Evolutionary conservation across 1,284 basidiomycete genomes (phyloP).

Genomic region (Trichosporon sp.): DNA sequence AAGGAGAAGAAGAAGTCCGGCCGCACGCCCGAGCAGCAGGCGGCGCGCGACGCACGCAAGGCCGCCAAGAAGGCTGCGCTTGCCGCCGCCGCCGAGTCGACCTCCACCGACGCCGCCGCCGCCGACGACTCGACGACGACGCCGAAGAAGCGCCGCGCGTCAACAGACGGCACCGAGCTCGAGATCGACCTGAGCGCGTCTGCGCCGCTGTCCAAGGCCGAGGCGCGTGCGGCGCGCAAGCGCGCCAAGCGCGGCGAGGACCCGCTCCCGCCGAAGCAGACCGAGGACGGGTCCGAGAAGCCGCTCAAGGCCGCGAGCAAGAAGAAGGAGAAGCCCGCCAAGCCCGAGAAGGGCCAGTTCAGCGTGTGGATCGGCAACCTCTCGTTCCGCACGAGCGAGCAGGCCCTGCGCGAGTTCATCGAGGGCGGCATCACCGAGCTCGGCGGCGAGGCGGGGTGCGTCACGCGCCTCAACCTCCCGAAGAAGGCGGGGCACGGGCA

Average conservation of each 20-base stretch:
- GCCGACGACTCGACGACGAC: conserved; percentile 14
- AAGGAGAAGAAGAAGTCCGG: conserved; percentile 50
- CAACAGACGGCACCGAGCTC: conserved; percentile 32
- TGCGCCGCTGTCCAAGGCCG: conserved; percentile 48
- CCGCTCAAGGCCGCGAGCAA: conserved; percentile 38
- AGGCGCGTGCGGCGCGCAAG: conserved; percentile 45
- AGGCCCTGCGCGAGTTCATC: conserved; percentile 67
- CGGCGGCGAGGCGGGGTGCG: conserved; percentile 36
- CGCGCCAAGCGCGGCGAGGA: conserved; percentile 34
- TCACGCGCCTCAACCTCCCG: conserved; percentile 57
- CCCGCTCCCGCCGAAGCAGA: conserved; percentile 18
- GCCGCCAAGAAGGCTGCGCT: conserved; percentile 28
- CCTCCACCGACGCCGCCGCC: conserved; percentile 1
- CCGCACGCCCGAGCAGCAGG: conserved; percentile 42
- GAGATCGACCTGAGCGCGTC: conserved; percentile 47
- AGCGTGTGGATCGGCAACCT: conserved; percentile 95
- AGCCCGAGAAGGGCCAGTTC: conserved; percentile 56
- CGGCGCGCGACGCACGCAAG: conserved; percentile 40
- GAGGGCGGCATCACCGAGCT: conserved; percentile 56
- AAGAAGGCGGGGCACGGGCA: conserved; percentile 46
- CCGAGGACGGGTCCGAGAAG: conserved; percentile 22
- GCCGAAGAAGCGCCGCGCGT: conserved; percentile 23
- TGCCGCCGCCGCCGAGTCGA: conserved; percentile 8
- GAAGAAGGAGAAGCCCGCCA: conserved; percentile 60
- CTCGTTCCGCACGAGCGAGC: conserved; percentile 79